Conservation (phyloP, 306 rosid species). For the Quercus gilva region DNA sequence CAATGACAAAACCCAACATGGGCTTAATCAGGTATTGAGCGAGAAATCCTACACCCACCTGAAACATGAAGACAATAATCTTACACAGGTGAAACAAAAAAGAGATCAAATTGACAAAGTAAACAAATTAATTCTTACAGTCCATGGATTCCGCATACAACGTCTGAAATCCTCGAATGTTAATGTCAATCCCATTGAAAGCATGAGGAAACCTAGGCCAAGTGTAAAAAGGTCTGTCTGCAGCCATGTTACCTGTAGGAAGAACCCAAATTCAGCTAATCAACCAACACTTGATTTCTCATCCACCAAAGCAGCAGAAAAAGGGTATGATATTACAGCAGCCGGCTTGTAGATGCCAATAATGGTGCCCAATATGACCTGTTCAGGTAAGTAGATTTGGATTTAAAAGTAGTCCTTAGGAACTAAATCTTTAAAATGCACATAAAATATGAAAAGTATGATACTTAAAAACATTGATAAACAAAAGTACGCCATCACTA, state of each 20-base stretch:
- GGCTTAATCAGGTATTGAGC: constrained; percentile 93
- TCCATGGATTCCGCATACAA: constrained; percentile 91
- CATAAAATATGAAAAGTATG: neutral
- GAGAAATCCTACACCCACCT: constrained; percentile 97
- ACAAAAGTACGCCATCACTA: neutral
- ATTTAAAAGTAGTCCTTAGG: constrained; percentile 14
- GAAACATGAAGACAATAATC: constrained; percentile 36
- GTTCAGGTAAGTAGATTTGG: constrained; percentile 33
- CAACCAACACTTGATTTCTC: constrained; percentile 28
- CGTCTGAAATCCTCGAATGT: constrained; percentile 90
- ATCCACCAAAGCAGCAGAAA: constrained; percentile 22
- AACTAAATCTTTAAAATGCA: constrained; percentile 15
- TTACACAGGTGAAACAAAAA: constrained; percentile 10
- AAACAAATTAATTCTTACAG: constrained; percentile 39
- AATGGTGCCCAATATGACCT: constrained; percentile 79
- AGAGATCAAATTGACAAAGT: neutral
- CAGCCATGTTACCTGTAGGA: constrained; percentile 87
- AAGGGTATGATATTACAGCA: constrained; percentile 50
- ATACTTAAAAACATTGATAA: constrained; percentile 3
- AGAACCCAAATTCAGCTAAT: constrained; percentile 25
- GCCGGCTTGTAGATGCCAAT: constrained; percentile 85
- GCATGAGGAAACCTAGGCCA: constrained; percentile 93
- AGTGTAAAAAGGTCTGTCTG: constrained; percentile 82
- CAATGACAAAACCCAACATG: constrained; percentile 71
- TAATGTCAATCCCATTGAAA: constrained; percentile 94